Evolutionary conservation across 371 early-diverging fungal species (phyloP).

Genomic region (Chytridiales sp.): DNA sequence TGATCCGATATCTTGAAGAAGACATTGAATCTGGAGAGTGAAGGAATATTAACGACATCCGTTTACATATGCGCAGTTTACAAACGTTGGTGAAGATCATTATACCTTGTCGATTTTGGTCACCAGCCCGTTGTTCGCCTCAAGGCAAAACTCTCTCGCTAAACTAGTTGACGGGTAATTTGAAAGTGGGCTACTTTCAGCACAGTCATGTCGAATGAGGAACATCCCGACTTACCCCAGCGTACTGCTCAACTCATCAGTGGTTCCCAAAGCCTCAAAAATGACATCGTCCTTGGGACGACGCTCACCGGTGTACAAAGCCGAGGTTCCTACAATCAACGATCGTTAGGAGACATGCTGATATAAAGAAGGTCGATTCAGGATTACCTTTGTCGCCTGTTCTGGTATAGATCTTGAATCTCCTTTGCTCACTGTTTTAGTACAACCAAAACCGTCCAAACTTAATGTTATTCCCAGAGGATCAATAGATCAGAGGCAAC

Average conservation of each 20-base stretch:
- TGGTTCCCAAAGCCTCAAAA: conserved; percentile 88
- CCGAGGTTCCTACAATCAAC: conserved; percentile 66
- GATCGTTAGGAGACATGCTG: conserved; percentile 4
- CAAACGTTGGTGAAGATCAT: not conserved
- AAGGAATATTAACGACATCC: not conserved
- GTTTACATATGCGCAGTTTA: not conserved
- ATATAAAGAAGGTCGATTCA: not conserved
- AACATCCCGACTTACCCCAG: conserved; percentile 50
- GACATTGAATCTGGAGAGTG: conserved; percentile 75
- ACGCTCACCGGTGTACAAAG: conserved; percentile 89
- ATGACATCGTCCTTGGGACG: conserved; percentile 80
- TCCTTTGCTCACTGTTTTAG: conserved; percentile 1
- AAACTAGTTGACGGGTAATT: conserved; percentile 45
- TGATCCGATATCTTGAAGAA: conserved; percentile 84
- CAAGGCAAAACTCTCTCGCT: conserved; percentile 68
- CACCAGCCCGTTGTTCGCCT: conserved; percentile 52
- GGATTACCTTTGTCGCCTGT: conserved; percentile 90
- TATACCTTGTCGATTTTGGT: conserved; percentile 67
- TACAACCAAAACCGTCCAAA: too few species aligned
- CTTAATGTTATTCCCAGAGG: too few species aligned
- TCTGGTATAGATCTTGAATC: conserved; percentile 80
- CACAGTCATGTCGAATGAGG: not conserved
- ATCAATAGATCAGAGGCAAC: too few species aligned
- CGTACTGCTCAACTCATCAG: conserved; percentile 70
- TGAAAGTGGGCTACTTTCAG: too few species aligned